Evolutionary conservation across 2,329 filamentous ascomycete species (phyloP), one percentile per base, ranked within the genome.

Genomic region (Sordariomycetes sp.): DNA sequence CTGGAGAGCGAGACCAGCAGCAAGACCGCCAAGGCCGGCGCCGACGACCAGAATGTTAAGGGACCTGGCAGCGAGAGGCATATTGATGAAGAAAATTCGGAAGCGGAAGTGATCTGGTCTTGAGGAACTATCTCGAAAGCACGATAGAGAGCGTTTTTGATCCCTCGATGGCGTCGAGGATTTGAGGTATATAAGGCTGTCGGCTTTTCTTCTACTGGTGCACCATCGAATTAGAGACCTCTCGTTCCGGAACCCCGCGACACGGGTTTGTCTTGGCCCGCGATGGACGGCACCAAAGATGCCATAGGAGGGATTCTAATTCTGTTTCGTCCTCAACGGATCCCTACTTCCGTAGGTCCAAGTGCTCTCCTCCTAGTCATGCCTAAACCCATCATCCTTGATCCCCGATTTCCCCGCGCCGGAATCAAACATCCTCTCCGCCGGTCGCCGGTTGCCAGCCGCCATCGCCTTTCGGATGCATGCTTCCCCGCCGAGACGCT

Each of bases 21-120:
- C 60, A 14, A 64, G 61, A 11, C 59, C 59, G n/a, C 59, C 58
- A 24, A 59, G 25, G 22, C 58, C 61, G 10, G 60, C 62, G n/a
- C 62, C 61, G 25, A 64, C 60, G 32, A 64, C 54, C 24, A 65
- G 54, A 20, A 64, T 57, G 8, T 60, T 55, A n/a, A 64, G 58
- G 25, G 58, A 59, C 48, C 59, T 48, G 20, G 57, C 53, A 12
- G 60, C 59, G 22, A 22, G 40, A 55, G 60, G 58, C 61, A 62
- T 62, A 18, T 34, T 54, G 18, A 53, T 22, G 24, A 3, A 32
- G 51, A 24, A 20, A 16, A 16, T 53, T 34, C 24, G 51, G 37
- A 43, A 3, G 18, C 12, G 37, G 37, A 37, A 53, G 51, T 28
- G 32, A 53, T 18, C 18, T 53, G 5, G 51, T 16, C 14, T 18